Evolutionary conservation across 2,329 filamentous ascomycete genomes (phyloP), one percentile per base, ranked within the genome.

Genomic region (Alternaria sp.): DNA sequence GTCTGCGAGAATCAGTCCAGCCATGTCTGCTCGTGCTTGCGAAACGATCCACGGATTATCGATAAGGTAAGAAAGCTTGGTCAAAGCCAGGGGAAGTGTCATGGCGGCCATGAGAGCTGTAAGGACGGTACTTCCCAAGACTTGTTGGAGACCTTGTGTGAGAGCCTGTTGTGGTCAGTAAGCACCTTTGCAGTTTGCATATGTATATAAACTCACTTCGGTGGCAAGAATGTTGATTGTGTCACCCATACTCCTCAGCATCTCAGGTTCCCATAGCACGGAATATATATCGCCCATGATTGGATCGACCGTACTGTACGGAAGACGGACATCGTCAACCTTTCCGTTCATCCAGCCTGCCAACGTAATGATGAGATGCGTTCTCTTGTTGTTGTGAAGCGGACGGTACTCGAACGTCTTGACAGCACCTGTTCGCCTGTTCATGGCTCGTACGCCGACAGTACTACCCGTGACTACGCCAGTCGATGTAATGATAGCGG

Each of bases 31-130:
- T 72, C 96, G 89, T 73, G 96, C 93, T 54, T 97, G 87, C 2
- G 96, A 98, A n/a, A 97, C 94, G 25, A 91, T 93, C 96, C 96
- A 99, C 0, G 96, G 96, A 75, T 99, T 99, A 80, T 99, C 96
- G 69, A 99, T 97, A 19, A 99, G 86, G 76, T 99, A 99, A 1
- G 95, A 89, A 10, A 99, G 87, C 78, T 99, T 99, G 0, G 95
- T 94, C 47, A 99, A 83, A 26, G 97, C 90, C 45, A 99, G 88
- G 3, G 96, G 96, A n/a, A 97, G 83, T 78, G 96, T 93, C 55
- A 99, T 84, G 32, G 94, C 93, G 44, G 94, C 91, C 95, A 99
- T 98, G 30, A 99, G 84, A 69, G 91, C 89, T 56, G 94, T 89
- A 15, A 99, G 84, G 56, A 99, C 90, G 0, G 96, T 98, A 75